Base-by-base conservation (phyloP, 495 filamentous ascomycete genomes). In the Filosporella fistucella region DNA sequence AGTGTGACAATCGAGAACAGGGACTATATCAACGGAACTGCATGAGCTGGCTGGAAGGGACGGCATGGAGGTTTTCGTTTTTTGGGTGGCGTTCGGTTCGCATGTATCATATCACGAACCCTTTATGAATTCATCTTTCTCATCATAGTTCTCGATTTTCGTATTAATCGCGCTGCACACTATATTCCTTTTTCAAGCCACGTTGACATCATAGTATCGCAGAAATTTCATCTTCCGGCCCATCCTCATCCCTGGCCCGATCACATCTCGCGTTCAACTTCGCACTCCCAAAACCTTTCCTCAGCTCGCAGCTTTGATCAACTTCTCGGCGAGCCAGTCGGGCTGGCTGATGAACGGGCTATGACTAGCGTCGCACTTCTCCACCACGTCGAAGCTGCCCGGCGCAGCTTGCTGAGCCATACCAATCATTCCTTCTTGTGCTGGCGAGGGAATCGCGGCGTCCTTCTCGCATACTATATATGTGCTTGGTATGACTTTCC, bases 1-100 rank as follows among this genome's bases (percentile, higher is more conserved):
- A 91, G 86, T 60, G 89, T 95, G 3, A 93, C 89, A n/a, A 89
- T 95, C 36, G 89, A 95, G 63, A 95, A 95, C 65, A 76, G 72
- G 49, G 88, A 95, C 60, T 95, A 91, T 55, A 85, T 91, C 47
- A 70, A 62, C 17, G 56, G 52, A 8, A 59, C 52, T 11, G 51
- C 54, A 16, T 51, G 20, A 51, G 41, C 24, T 39, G 14, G 23
- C 29, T 28, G 17, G 9, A 41, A n/a, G 40, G 17, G 24, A 35
- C 4, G 1, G 17, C 10, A 30, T 14, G 34, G 25, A 16, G 32
- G 47, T 24, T 42, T 55, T 33, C 12, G 26, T 33, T 39, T 47
- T 30, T 7, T 42, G 38, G 36, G 10, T 22, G 47, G 51, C 28
- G 47, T 47, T 51, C 24, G 24, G 29, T n/a, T 10, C 35, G 33